A percentile compares a stretch with the other conserved stretches of the same genome.
Evolutionary conservation across 192 early-diverging fungal genomes (phyloP).

Genomic region (Entomortierella beljakovae): DNA sequence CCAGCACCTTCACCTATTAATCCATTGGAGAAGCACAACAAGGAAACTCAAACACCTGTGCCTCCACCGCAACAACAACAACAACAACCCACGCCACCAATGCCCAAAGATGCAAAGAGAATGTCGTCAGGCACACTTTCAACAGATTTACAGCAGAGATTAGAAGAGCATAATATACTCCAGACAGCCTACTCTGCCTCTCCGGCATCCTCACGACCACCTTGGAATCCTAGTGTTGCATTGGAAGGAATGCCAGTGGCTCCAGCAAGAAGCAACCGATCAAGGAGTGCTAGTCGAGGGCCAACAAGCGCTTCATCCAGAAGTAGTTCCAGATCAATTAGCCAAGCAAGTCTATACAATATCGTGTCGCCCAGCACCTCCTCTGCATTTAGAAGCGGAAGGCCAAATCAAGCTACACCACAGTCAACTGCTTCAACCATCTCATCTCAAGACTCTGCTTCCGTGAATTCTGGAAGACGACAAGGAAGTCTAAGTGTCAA

Average conservation of each 20-base stretch:
- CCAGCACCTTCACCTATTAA: slow-evolving; percentile 24
- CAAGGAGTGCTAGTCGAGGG: slow-evolving; percentile 17
- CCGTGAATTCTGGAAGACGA: neutral
- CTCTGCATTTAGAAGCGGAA: neutral
- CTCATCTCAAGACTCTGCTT: neutral
- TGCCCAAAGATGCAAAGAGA: slow-evolving; percentile 15
- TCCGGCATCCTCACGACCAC: slow-evolving; percentile 12
- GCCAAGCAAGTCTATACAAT: slow-evolving; percentile 23
- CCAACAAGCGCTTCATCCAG: slow-evolving; percentile 10
- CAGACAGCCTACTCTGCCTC: slow-evolving; percentile 10
- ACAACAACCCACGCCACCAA: neutral
- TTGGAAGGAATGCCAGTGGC: slow-evolving; percentile 7
- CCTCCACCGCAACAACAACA: neutral
- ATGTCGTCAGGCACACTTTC: slow-evolving; percentile 1
- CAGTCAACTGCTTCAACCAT: neutral
- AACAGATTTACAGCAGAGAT: slow-evolving; percentile 35
- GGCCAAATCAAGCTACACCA: neutral
- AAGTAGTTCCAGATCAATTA: slow-evolving; percentile 32
- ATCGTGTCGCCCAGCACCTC: neutral
- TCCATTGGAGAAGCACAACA: neutral
- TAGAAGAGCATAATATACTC: slow-evolving; percentile 39
- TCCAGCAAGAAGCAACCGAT: slow-evolving; percentile 8
- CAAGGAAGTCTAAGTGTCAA: neutral
- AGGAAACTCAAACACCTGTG: slow-evolving; percentile 6
- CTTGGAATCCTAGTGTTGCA: slow-evolving; percentile 48